Conservation (phyloP, 2,329 filamentous ascomycete genomes). For the Madurella mycetomatis region DNA sequence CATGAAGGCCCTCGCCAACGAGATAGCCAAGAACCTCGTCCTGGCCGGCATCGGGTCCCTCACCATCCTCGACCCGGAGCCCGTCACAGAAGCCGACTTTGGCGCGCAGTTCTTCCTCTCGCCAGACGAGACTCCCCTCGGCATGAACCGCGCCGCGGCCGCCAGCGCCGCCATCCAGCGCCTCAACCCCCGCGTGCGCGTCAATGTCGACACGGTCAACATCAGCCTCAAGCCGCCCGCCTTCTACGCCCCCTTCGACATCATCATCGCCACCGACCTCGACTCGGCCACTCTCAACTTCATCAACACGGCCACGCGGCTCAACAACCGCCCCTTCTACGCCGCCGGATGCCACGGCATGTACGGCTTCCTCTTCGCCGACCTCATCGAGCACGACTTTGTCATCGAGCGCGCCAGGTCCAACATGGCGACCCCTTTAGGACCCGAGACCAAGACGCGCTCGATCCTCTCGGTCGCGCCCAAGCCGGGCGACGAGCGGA, state of each 20-base stretch:
- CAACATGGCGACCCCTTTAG: slow-evolving; percentile 60
- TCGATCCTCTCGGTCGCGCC: slow-evolving; percentile 67
- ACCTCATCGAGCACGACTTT: slow-evolving; percentile 86
- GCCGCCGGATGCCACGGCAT: slow-evolving; percentile 81
- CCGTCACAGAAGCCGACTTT: slow-evolving; percentile 73
- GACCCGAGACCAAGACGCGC: slow-evolving; percentile 71
- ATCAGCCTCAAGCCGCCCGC: slow-evolving; percentile 63
- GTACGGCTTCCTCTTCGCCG: slow-evolving; percentile 92
- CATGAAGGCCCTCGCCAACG: slow-evolving; percentile 82
- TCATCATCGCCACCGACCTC: slow-evolving; percentile 87
- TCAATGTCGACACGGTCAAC: slow-evolving; percentile 65
- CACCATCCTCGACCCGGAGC: slow-evolving; percentile 76
- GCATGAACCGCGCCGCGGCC: slow-evolving; percentile 79
- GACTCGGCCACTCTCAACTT: slow-evolving; percentile 67
- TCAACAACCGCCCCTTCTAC: slow-evolving; percentile 79
- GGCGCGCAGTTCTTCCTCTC: slow-evolving; percentile 79
- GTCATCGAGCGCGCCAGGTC: slow-evolving; percentile 79
- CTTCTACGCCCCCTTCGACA: slow-evolving; percentile 75
- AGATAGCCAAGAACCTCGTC: slow-evolving; percentile 96
- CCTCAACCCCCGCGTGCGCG: slow-evolving; percentile 82
- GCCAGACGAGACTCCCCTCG: slow-evolving; percentile 60
- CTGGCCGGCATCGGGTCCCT: slow-evolving; percentile 87
- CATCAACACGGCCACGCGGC: slow-evolving; percentile 81
- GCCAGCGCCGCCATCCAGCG: slow-evolving; percentile 73
- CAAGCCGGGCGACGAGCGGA: slow-evolving; percentile 59